A percentile compares a stretch with the other conserved stretches of the same genome.
phyloP scores from a whole-genome alignment of 495 filamentous ascomycete species.

The Lichenothelia convexa region DNA sequence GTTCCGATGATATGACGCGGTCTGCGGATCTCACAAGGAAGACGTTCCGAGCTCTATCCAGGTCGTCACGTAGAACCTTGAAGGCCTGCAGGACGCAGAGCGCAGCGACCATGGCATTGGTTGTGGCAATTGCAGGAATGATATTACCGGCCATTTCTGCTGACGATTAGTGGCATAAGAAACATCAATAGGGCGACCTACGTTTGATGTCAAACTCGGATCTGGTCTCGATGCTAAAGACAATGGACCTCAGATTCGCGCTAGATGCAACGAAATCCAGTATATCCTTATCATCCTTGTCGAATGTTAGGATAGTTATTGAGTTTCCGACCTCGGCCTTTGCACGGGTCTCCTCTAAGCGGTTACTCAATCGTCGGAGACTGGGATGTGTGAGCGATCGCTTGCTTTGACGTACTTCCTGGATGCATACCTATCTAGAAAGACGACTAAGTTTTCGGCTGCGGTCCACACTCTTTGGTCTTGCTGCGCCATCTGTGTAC shows the following conservation, averaged over 20 bases:
- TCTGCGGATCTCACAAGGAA: conserved; percentile 62
- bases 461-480: conserved; percentile 67
- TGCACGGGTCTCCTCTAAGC: conserved; percentile 42
- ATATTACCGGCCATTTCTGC: conserved; percentile 99
- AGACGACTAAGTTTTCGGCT: conserved; percentile 69
- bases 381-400: too few species aligned
- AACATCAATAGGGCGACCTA: too few species aligned
- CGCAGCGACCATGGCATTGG: conserved; percentile 88
- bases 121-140: conserved; percentile 95
- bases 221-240: conserved; percentile 73
- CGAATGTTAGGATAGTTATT: conserved; percentile 58
- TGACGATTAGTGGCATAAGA: too few species aligned
- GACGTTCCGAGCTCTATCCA: conserved; percentile 36
- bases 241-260: conserved; percentile 67
- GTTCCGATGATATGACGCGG: conserved; percentile 55
- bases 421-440: too few species aligned
- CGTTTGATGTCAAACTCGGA: conserved; percentile 95
- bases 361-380: conserved; percentile 53
- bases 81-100: conserved; percentile 87
- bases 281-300: conserved; percentile 94
- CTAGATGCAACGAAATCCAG: conserved; percentile 86
- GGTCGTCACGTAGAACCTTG: conserved; percentile 67
- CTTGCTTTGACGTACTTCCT: too few species aligned
- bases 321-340: conserved; percentile 27
- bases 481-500: conserved; percentile 36